Evolutionary conservation across 2,329 filamentous ascomycete genomes (phyloP), one percentile per base, ranked within the genome.

Genomic region (Leptographium wingfieldii): DNA sequence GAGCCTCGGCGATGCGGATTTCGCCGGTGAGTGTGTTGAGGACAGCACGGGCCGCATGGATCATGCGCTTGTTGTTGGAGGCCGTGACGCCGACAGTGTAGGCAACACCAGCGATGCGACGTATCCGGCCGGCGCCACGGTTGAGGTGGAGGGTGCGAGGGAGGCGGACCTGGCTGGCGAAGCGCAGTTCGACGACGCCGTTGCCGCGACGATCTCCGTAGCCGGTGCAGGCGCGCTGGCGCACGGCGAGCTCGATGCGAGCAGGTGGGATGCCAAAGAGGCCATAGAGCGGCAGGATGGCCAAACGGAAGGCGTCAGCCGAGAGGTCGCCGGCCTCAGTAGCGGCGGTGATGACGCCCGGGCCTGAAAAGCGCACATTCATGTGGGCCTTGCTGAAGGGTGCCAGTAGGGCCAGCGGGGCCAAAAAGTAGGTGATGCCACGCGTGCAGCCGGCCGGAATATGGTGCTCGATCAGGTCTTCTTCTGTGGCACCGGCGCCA

Each of bases 21-120:
- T 99, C 94, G 7, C 87, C 83, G 3, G 89, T 86, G 60, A 99
- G 80, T 5, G 85, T 80, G 71, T 99, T 99, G 55, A 99, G 78
- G 12, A 99, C 80, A 55, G 90, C 90, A 66, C 92, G 81, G 12
- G 92, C 91, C 2, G 87, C 83, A 68, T 96, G 89, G 68, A 97
- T 99, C 88, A 96, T 95, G 64, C 94, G 82, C 63, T 87, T 89
- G 70, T 97, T 99, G 72, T 96, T 96, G 56, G 87, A 91, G 0
- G 89, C 92, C 12, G 89, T 88, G 0, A 97, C 92, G 55, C 95
- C 94, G 0, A 90, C 91, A 59, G 88, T 88, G 73, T 97, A 99
- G 55, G 94, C 92, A 52, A 99, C 94, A 61, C 94, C 94, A 60
- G 92, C 82, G 65, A 99, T 88, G 66, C 85, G 84, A 80, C 91